Evolutionary conservation across 2,329 filamentous ascomycete species (phyloP), one percentile per base, ranked within the genome.

Genomic region (Zymoseptoria ardabiliae): DNA sequence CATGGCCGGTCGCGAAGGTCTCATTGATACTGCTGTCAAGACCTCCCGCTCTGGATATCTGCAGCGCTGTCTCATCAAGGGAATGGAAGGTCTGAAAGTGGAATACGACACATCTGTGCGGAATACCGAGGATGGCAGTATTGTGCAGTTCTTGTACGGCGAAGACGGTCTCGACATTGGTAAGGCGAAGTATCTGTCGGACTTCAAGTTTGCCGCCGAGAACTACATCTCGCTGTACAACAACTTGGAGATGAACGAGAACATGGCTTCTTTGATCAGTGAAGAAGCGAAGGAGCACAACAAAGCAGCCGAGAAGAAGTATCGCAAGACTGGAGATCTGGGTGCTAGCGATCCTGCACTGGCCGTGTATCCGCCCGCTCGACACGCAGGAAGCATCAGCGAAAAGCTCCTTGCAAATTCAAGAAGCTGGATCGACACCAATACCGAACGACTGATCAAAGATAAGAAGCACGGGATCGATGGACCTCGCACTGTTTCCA

Each of bases 21-120:
- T 99, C 65, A 99, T 99, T 72, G 94, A 99, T 82, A 99, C 94
- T 20, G 94, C 94, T 64, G 94, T 99, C 74, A 99, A 99, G 78
- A 99, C 94, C 1, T 96, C 93, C 9, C 88, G 94, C 71, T 97
- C 94, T 25, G 95, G 94, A 61, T 99, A 99, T 72, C 80, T 99
- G 55, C 94, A 99, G 73, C 84, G 95, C 72, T 99, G 94, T 81
- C 82, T 99, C 63, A 95, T 99, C 78, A 99, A 99, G 78, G 94
- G 94, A 62, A 95, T 99, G 89, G 94, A 99, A 75, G 94, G 94
- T 3, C 81, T 97, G 50, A 88, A 86, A 68, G 91, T 96, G 2
- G 86, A 92, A 62, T 97, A 99, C 72, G 94, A 99, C 70, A 92
- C 88, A 8, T 95, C 92, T 1, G 94, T 99, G 17, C 86, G 94